These are phyloP conservation scores for Xylaria sp. DNA, from an alignment of 2,329 filamentous ascomycete genomes.

Conservation along the genomic window DNA sequence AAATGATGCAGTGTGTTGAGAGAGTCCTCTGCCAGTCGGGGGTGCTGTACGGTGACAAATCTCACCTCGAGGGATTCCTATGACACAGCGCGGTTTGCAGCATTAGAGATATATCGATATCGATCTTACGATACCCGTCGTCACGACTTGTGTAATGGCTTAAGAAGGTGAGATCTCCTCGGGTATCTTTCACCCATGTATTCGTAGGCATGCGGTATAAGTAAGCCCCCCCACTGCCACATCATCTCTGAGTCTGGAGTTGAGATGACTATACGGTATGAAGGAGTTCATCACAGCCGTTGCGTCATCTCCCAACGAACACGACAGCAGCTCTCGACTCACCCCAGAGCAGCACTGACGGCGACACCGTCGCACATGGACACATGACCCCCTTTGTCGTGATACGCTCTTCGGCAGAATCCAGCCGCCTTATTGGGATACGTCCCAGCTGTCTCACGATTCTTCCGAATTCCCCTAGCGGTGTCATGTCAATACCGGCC, in stretches of 20 bases:
- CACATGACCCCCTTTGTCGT: slow-evolving; percentile 12
- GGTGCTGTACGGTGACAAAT: slow-evolving; percentile 8
- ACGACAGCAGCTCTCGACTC: slow-evolving; percentile 7
- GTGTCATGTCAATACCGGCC: slow-evolving; percentile 18
- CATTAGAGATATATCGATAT: slow-evolving; percentile 6
- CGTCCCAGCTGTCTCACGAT: slow-evolving; percentile 19
- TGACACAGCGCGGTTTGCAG: slow-evolving; percentile 6
- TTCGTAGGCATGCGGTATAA: neutral
- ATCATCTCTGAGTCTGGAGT: slow-evolving; percentile 8
- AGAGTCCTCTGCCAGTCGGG: slow-evolving; percentile 15
- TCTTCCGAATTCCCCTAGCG: slow-evolving; percentile 21
- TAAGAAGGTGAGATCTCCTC: neutral
- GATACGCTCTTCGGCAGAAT: slow-evolving; percentile 18
- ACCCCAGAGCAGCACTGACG: slow-evolving; percentile 7
- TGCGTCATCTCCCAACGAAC: slow-evolving; percentile 1
- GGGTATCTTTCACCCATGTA: neutral
- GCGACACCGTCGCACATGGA: slow-evolving; percentile 16
- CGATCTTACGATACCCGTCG: slow-evolving; percentile 5
- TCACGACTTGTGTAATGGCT: neutral
- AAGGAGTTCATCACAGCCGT: slow-evolving; percentile 3
- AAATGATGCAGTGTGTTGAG: slow-evolving; percentile 12
- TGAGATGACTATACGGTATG: slow-evolving; percentile 10
- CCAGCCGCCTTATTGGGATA: slow-evolving; percentile 21
- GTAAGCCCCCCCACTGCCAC: neutral
- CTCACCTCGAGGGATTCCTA: slow-evolving; percentile 7